phyloP scores from a whole-genome alignment of 1,284 basidiomycete species.

The Xanthoconium separans region DNA sequence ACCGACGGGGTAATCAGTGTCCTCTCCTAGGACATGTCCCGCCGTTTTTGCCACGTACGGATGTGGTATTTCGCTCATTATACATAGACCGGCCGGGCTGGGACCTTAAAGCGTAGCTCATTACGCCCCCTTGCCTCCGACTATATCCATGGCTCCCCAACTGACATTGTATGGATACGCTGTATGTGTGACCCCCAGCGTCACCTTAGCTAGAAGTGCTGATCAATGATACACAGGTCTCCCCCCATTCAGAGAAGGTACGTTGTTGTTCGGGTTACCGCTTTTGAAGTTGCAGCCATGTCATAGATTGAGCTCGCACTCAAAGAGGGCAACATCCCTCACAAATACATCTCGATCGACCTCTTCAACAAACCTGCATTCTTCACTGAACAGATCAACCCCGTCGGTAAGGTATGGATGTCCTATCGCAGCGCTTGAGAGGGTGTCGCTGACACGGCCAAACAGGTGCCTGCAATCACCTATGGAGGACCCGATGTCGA shows the following conservation, averaged over 20 bases:
- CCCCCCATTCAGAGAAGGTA: slow-evolving; percentile 11
- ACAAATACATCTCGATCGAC: slow-evolving; percentile 52
- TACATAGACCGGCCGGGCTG: too few relatives aligned
- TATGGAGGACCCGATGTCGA: slow-evolving; percentile 54
- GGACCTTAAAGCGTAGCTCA: too few relatives aligned
- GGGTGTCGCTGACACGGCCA: background rate
- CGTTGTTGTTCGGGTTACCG: background rate
- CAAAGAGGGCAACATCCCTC: slow-evolving; percentile 48
- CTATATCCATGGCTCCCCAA: slow-evolving; percentile 5
- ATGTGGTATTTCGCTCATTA: too few relatives aligned
- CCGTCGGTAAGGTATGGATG: slow-evolving; percentile 52
- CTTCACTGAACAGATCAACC: slow-evolving; percentile 58
- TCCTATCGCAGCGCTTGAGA: slow-evolving; percentile 34
- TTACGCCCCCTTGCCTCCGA: too few relatives aligned
- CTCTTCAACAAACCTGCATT: slow-evolving; percentile 59
- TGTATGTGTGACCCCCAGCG: background rate
- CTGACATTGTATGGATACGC: slow-evolving; percentile 9
- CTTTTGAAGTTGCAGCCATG: background rate
- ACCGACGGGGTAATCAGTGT: too few relatives aligned
- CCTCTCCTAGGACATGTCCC: too few relatives aligned
- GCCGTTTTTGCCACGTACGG: too few relatives aligned
- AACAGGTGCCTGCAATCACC: slow-evolving; percentile 32
- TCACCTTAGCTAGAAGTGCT: background rate
- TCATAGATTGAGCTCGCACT: slow-evolving; percentile 56
- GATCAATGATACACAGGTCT: background rate